Base-by-base conservation (phyloP, 2,329 filamentous ascomycete genomes). In the Botrytis paeoniae region DNA sequence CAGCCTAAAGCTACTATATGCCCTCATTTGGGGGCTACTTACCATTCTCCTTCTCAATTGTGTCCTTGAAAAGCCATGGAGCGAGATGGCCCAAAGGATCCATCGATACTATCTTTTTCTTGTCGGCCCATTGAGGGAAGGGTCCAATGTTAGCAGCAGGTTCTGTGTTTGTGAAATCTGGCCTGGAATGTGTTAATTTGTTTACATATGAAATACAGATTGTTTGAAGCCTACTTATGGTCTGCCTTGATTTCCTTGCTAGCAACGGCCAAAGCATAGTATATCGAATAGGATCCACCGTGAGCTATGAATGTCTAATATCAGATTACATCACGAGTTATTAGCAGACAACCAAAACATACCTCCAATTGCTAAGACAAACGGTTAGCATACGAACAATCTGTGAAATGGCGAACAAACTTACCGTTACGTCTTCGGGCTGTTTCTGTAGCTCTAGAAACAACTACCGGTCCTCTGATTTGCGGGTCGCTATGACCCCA, bases 31-130 rank as follows among this genome's bases (percentile, higher is more conserved):
- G 8, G 43, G 29, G 32, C 29, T 64, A 79, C 82, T 72, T 82
- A 89, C 89, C 84, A 78, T 93, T 89, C 62, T 98, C 90, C 69
- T 91, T 89, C 66, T 92, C 86, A 78, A 96, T 94, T 63, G 89
- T 87, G 75, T 95, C 90, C 76, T 92, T 92, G 84, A 92, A 97
- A 59, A 97, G 83, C 91, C 92, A 95, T 14, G 93, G 93, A 14
- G 92, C 89, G 74, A 97, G 85, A 84, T 98, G 96, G 10, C 96
- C 95, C 82, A 92, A 93, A 0, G 95, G 95, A 81, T 98, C 96
- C 94, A 99, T 97, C 29, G 95, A 93, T 22, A 98, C 95, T 75
- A 99, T 98, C 85, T 98, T 98, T 82, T 93, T 94, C 79, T 88
- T 89, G 80, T 97, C 93, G 39, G 88, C 89, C 95, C 95, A 99